Base-by-base conservation (phyloP, 2,329 filamentous ascomycete species). In the Dichotomopilus funicola region DNA sequence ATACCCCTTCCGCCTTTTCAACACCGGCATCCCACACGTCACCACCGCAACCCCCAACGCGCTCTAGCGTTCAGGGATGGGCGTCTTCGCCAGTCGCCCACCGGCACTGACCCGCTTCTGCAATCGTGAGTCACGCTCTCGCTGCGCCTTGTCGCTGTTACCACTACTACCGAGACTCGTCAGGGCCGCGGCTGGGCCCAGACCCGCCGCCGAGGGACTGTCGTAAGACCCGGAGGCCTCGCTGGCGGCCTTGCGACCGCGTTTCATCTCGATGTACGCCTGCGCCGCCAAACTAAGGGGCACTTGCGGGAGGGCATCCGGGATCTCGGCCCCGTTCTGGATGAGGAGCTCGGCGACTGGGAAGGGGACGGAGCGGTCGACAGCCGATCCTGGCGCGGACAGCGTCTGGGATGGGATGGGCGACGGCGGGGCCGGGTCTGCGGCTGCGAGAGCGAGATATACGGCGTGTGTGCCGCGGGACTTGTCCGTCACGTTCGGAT, bases 291-390 rank as follows among this genome's bases (percentile, higher is more conserved):
- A 78, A 58, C 89, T 91, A 9, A 99, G 79, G 1, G 91, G 90
- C 62, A 97, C 91, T 0, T 89, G 87, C 0, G 91, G 89, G 58
- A 88, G 77, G 2, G 83, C 75, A 1, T 76, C 68, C 0, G 94
- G 92, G 37, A 97, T 87, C 59, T 96, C 88, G 3, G 91, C 91
- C 12, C 94, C 94, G 66, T 99, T 97, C 65, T 97, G 95, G 11
- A 95, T 77, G 11, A 99, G 79, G 57, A 99, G 75, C 70, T 99
- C 94, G 11, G 94, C 94, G 43, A 97, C 78, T 0, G 94, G 86
- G 68, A 99, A 99, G 0, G 91, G 81, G 7, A 85, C 78, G 3
- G 76, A 68, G 62, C 82, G 83, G 70, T 73, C 49, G 66, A 80
- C 67, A 61, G 72, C 58, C 44, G 75, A 65, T 3, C 76, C 62